A percentile compares a stretch with the other conserved stretches of the same genome.
Evolutionary conservation across 768 basidiomycete species (phyloP).

Genomic region (Pulveroboletus sp.): DNA sequence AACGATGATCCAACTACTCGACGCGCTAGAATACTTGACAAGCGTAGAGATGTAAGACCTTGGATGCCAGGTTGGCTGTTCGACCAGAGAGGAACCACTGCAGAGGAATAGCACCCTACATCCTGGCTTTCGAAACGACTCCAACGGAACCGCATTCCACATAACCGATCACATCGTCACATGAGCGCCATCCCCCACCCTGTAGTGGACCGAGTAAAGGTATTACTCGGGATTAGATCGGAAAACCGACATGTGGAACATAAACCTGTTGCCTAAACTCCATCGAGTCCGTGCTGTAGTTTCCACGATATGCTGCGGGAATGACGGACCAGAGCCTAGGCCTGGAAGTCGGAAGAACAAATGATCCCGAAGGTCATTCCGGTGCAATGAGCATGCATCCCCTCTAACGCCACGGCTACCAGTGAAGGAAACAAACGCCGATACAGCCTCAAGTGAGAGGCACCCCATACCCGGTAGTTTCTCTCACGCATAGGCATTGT

Average conservation of each 20-base stretch:
- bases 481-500: neutral
- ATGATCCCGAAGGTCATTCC: neutral
- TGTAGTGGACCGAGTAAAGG: neutral
- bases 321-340: too few relatives aligned
- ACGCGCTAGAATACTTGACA: slow-evolving; percentile 48
- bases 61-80: neutral
- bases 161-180: neutral
- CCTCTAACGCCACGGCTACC: slow-evolving; percentile 17
- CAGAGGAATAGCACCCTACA: neutral
- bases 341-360: neutral
- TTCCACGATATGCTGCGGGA: neutral
- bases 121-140: slow-evolving; percentile 10
- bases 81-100: neutral
- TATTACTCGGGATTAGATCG: slow-evolving; percentile 21
- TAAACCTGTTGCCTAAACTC: neutral
- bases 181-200: slow-evolving; percentile 2
- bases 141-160: slow-evolving; percentile 9
- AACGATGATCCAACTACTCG: slow-evolving; percentile 78
- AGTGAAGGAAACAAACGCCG: neutral
- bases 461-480: neutral
- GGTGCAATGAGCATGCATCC: slow-evolving; percentile 1
- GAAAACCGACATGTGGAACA: slow-evolving; percentile 1
- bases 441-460: neutral
- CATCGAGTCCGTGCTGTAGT: neutral
- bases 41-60: slow-evolving; percentile 37